Conservation (phyloP, 2,329 filamentous ascomycete species). For the Blastomyces percursus region DNA sequence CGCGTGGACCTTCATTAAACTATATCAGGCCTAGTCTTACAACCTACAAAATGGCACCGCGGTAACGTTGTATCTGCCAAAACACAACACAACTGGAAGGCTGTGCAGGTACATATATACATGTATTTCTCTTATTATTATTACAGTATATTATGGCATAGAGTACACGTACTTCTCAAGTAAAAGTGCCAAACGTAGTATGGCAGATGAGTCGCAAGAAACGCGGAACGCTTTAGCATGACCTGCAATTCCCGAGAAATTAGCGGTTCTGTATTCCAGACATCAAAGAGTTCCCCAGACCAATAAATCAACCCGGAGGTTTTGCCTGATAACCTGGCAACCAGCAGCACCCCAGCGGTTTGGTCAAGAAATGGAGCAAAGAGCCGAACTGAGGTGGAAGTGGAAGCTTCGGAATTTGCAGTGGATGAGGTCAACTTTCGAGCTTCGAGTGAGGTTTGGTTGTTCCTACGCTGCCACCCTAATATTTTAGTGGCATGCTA, state of each 20-base stretch:
- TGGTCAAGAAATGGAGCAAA: not conserved
- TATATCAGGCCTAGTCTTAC: too few species aligned
- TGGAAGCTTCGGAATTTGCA: not conserved
- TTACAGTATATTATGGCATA: not conserved
- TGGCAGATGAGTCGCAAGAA: not conserved
- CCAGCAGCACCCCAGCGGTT: not conserved
- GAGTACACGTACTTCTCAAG: not conserved
- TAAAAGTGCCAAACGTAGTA: not conserved
- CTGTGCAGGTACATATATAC: too few species aligned
- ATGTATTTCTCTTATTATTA: too few species aligned
- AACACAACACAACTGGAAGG: too few species aligned
- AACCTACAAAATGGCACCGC: too few species aligned
- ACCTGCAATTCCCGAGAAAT: not conserved
- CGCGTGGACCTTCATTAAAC: too few species aligned
- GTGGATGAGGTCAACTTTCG: not conserved
- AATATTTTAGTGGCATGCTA: too few species aligned
- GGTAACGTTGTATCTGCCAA: too few species aligned
- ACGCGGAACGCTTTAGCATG: not conserved
- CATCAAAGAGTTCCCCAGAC: not conserved
- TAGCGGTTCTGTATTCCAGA: not conserved
- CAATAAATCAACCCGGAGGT: not conserved
- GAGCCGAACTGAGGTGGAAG: not conserved
- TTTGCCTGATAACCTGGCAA: not conserved
- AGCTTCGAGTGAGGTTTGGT: not conserved
- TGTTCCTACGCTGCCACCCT: too few species aligned